phyloP scores from a whole-genome alignment of 768 basidiomycete species.

The Podaxis sp. region DNA sequence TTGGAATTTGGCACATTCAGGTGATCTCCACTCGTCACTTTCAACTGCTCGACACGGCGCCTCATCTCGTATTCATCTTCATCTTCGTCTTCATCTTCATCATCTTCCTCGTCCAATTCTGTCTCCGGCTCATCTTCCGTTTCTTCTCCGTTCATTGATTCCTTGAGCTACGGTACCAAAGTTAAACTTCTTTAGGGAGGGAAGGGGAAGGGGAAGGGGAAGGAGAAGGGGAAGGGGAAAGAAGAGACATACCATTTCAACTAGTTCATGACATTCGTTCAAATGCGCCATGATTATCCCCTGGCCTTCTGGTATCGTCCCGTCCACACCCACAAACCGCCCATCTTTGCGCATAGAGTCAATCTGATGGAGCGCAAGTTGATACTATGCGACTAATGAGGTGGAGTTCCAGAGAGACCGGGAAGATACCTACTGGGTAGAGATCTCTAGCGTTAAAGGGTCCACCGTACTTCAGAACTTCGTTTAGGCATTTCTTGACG shows the following conservation, averaged over 20 bases:
- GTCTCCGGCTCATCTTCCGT: constrained; percentile 31
- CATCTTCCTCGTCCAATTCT: constrained; percentile 38
- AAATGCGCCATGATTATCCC: constrained; percentile 95
- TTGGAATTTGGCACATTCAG: background rate
- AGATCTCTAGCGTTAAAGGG: constrained; percentile 90
- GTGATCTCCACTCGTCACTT: background rate
- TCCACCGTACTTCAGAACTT: constrained; percentile 93
- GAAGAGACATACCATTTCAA: constrained; percentile 75
- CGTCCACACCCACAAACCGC: constrained; percentile 87
- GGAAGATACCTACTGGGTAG: constrained; percentile 70
- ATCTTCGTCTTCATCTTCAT: constrained; percentile 47
- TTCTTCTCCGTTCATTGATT: constrained; percentile 78
- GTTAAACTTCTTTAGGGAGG: background rate
- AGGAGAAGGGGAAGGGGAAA: background rate
- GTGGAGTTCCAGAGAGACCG: background rate
- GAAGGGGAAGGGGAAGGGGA: background rate
- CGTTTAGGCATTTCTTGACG: constrained; percentile 95
- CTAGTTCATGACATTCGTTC: constrained; percentile 92
- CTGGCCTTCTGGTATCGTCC: constrained; percentile 91
- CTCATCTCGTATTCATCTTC: background rate
- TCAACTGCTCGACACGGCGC: background rate
- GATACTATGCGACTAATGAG: constrained; percentile 56
- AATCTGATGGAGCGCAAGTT: constrained; percentile 92
- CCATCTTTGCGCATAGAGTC: constrained; percentile 93
- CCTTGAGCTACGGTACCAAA: constrained; percentile 57